Conservation (phyloP, 169 alveolate genomes). For the Plasmodium adleri region DNA sequence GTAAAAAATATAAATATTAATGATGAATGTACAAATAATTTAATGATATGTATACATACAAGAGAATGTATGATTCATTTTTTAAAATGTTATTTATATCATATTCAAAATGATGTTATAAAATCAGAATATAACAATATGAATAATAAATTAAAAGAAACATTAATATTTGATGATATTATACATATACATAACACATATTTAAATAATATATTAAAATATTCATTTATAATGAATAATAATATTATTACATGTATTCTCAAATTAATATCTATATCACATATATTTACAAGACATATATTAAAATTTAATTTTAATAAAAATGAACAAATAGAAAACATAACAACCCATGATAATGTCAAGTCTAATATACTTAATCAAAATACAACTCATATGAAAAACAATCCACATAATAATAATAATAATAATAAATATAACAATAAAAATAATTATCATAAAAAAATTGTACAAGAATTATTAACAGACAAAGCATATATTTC, state of each 20-base stretch:
- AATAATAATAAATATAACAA: conserved; percentile 10
- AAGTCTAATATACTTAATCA: neutral
- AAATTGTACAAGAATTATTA: conserved; percentile 49
- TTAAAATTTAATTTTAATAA: conserved; percentile 71
- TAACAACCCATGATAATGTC: conserved; percentile 12
- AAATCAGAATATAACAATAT: conserved; percentile 65
- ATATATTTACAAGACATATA: conserved; percentile 80
- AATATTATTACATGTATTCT: conserved; percentile 62
- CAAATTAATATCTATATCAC: conserved; percentile 76
- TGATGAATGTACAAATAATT: conserved; percentile 78
- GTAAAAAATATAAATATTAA: conserved; percentile 78
- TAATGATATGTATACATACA: conserved; percentile 80
- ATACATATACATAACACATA: conserved; percentile 75
- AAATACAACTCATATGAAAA: conserved; percentile 6
- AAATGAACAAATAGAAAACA: conserved; percentile 38
- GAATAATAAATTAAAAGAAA: conserved; percentile 60
- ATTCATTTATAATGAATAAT: conserved; percentile 74
- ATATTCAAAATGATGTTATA: conserved; percentile 78
- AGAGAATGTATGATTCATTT: conserved; percentile 81
- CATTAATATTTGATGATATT: conserved; percentile 72
- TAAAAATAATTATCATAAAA: conserved; percentile 40
- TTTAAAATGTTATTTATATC: conserved; percentile 73
- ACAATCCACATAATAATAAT: conserved; percentile 12
- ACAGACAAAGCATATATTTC: conserved; percentile 74
- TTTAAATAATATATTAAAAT: conserved; percentile 74